Evolutionary conservation across 176 grass and related monocot species (phyloP), one percentile per base, ranked within the genome.

Genomic region (Carex pumila): DNA sequence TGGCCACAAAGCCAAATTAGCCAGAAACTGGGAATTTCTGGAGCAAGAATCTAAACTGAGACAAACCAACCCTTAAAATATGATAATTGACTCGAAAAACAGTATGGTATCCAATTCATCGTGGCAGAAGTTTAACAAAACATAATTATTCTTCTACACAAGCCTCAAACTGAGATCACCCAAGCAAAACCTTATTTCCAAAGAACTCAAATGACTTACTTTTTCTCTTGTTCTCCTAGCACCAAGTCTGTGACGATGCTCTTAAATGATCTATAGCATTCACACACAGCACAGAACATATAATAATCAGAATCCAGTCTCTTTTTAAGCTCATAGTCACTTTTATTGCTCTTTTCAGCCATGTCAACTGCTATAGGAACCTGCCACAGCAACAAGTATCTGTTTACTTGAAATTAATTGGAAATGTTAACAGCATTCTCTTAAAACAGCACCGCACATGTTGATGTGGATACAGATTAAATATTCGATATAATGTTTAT

Each of bases 291-390:
- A 82, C 87, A 94, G 59, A 45, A 62, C 85, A 98, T 94, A 86
- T 98, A 98, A 84, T 82, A 75, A 90, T 98, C 95, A 69, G 71
- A 86, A 0, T 65, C 78, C 79, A 98, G 69, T 88, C 92, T 94
- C 79, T 93, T 94, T 88, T 76, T 89, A 66, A 98, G 86, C 82
- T 94, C 95, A 69, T 71, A 13, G 10, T 94, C 92, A 61, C 93
- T 93, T 31, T 86, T 70, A 34, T 91, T 90, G 82, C 90, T 91
- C 85, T 94, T 92, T 87, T 91, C 94, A 68, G 95, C 95, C 92
- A 98, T 98, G 84, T 98, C 90, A 84, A 98, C 84, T 60, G 95
- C 95, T 94, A 98, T 94, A 3, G 95, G 95, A 43, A 98, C 82
- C 95, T 98, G 83, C 76, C 11, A 84, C 29, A 84, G 83, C 7